These are phyloP conservation scores for Cladorrhinum sp. DNA, from an alignment of 2,329 filamentous ascomycete species.

Conservation along the genomic window DNA sequence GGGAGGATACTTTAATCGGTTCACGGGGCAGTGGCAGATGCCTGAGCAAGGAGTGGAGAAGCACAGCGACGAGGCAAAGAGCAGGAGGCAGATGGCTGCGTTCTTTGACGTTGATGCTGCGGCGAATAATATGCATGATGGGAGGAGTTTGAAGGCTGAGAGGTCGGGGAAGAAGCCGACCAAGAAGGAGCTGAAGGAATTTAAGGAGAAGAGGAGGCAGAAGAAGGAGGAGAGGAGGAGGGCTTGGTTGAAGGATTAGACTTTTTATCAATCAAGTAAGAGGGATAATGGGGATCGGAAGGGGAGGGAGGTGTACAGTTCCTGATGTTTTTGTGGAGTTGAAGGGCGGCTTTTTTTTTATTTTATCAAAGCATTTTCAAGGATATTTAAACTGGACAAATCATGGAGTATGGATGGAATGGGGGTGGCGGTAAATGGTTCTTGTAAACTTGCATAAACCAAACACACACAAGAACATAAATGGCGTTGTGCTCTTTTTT, in stretches of 20 bases:
- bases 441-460: too few relatives aligned
- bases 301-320: neutral
- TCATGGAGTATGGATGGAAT: neutral
- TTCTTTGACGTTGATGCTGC: slow-evolving; percentile 96
- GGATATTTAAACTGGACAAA: slow-evolving; percentile 4
- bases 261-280: neutral
- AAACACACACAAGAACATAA: too few relatives aligned
- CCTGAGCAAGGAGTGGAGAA: slow-evolving; percentile 66
- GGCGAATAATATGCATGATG: slow-evolving; percentile 79
- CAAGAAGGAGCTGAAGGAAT: slow-evolving; percentile 84
- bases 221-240: slow-evolving; percentile 93
- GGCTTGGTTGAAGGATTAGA: slow-evolving; percentile 84
- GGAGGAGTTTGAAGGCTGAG: slow-evolving; percentile 87
- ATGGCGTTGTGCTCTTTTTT: too few relatives aligned
- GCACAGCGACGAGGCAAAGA: slow-evolving; percentile 85
- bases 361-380: slow-evolving; percentile 17
- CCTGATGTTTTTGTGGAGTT: neutral
- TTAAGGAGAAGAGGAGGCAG: slow-evolving; percentile 83
- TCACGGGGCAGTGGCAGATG: slow-evolving; percentile 79
- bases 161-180: slow-evolving; percentile 77
- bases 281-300: neutral
- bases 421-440: neutral
- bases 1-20: slow-evolving; percentile 82
- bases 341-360: neutral
- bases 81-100: slow-evolving; percentile 81